A percentile compares a stretch with the other conserved stretches of the same genome.
Conservation (phyloP, 139 green algal species). For the Astrephomene gubernaculifera region DNA sequence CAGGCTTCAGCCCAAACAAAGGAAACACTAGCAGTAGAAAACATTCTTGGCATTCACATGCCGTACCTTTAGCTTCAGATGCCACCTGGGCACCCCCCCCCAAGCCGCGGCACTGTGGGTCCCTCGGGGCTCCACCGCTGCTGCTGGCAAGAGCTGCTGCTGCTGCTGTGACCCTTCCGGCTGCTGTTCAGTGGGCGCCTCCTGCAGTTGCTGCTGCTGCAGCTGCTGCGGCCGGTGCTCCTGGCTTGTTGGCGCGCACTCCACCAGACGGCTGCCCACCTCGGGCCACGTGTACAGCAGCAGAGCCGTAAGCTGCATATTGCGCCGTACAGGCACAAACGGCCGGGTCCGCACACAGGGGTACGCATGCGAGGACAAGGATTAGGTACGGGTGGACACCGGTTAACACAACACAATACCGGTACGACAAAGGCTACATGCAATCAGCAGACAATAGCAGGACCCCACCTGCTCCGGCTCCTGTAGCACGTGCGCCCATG, state of each 20-base stretch:
- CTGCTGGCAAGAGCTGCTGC: background rate
- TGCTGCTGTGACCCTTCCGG: background rate
- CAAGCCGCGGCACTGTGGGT: too few species aligned
- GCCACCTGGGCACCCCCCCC: background rate
- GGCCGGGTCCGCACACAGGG: too few species aligned
- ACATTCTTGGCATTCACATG: too few species aligned
- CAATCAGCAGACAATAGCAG: too few species aligned
- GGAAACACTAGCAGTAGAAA: too few species aligned
- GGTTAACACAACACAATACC: too few species aligned
- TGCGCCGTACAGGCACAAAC: too few species aligned
- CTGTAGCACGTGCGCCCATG: background rate
- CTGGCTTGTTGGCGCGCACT: background rate
- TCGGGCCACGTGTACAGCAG: conserved; percentile 33
- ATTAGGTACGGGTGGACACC: too few species aligned
- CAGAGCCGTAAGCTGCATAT: background rate
- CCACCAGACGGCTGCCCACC: conserved; percentile 25
- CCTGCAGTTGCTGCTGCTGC: background rate
- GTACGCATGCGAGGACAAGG: too few species aligned
- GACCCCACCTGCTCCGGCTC: conserved; percentile 34
- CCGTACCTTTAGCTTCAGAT: background rate
- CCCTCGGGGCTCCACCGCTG: background rate
- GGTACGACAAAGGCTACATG: too few species aligned
- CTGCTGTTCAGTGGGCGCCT: background rate
- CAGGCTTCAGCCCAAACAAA: too few species aligned
- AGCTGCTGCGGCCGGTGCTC: background rate